Percentiles rank a stretch among this genome's conserved stretches.
phyloP scores from a whole-genome alignment of 2,329 filamentous ascomycete species.

The Hortaea sp. region DNA sequence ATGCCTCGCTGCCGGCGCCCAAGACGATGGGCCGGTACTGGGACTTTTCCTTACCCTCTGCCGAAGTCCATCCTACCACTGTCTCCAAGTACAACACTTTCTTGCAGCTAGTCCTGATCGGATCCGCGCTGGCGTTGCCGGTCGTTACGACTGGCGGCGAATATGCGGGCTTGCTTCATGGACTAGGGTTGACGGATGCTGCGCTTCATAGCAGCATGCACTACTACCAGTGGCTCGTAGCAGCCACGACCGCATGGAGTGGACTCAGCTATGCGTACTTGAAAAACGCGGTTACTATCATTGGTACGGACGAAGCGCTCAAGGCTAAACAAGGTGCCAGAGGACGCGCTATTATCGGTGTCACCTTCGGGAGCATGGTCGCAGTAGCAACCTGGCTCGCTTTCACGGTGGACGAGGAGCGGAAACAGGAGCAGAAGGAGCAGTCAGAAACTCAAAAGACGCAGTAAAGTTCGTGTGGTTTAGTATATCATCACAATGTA shows the following conservation, averaged over 20 bases:
- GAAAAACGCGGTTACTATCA: constrained; percentile 84
- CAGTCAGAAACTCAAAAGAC: background rate
- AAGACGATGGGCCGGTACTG: constrained; percentile 91
- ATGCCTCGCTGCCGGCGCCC: constrained; percentile 83
- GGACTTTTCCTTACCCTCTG: constrained; percentile 88
- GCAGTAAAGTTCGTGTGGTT: too few relatives aligned
- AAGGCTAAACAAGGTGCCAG: constrained; percentile 39
- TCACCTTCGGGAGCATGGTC: constrained; percentile 36
- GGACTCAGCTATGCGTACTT: constrained; percentile 84
- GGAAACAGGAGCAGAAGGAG: constrained; percentile 1
- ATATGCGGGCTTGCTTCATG: constrained; percentile 14
- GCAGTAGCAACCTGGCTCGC: constrained; percentile 27
- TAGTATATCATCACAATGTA: too few relatives aligned
- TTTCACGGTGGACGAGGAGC: constrained; percentile 10
- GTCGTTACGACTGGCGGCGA: constrained; percentile 40
- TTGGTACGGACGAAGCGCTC: constrained; percentile 42
- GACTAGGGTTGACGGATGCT: constrained; percentile 10
- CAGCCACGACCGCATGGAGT: constrained; percentile 84
- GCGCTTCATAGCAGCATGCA: constrained; percentile 26
- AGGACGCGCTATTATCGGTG: constrained; percentile 38
- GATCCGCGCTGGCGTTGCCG: constrained; percentile 70
- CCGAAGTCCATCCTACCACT: constrained; percentile 71
- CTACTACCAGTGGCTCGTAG: constrained; percentile 64
- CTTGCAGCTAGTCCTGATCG: constrained; percentile 77
- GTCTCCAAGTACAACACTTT: constrained; percentile 90